Percentiles rank a stretch among this genome's conserved stretches.
Conservation (phyloP, 345 rosid species). For the Corymbia maculata region DNA sequence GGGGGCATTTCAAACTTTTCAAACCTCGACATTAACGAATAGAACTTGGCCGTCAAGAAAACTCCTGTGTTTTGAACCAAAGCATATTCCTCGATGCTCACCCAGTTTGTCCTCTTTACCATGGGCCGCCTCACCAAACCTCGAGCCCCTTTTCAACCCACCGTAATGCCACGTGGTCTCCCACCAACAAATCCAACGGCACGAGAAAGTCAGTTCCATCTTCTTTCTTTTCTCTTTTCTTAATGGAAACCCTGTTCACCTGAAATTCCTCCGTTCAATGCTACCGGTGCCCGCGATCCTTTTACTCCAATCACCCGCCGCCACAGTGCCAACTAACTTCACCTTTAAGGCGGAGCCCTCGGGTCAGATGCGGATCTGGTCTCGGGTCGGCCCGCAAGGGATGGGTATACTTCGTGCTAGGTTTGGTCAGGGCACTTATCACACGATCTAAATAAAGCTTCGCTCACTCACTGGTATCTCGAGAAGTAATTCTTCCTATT, state of each 20-base stretch:
- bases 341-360: not conserved
- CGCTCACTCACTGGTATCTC: too few species aligned
- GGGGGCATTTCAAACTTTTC: fast-evolving
- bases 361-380: not conserved
- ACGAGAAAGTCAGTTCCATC: not conserved
- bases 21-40: not conserved
- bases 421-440: not conserved
- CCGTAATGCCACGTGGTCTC: not conserved
- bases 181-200: not conserved
- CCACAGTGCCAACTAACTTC: not conserved
- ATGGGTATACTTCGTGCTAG: fast-evolving
- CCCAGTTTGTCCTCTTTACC: not conserved
- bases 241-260: not conserved
- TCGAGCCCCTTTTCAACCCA: not conserved
- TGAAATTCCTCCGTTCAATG: not conserved
- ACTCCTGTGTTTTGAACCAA: not conserved
- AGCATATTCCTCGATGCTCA: not conserved
- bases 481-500: too few species aligned
- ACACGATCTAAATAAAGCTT: too few species aligned
- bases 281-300: not conserved
- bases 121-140: not conserved
- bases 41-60: not conserved
- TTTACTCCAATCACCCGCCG: not conserved
- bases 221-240: not conserved
- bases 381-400: fast-evolving